A percentile compares a stretch with the other conserved stretches of the same genome.
These are phyloP conservation scores for Chlorella sorokiniana DNA, from an alignment of 139 green algal genomes.

Conservation along the genomic window DNA sequence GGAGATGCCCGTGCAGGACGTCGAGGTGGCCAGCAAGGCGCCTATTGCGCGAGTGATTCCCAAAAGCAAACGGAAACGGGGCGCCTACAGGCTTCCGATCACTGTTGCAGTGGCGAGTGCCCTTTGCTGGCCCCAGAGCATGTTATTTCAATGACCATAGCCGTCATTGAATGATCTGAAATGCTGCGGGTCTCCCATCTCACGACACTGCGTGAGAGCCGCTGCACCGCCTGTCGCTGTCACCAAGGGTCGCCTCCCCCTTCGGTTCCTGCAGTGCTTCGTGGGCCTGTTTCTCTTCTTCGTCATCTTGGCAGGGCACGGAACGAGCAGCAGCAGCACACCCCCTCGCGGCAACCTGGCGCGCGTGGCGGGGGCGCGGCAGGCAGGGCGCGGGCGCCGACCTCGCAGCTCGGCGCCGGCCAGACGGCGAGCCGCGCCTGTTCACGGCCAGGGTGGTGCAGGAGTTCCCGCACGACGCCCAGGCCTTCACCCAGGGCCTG, in stretches of 20 bases:
- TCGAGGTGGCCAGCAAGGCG: not conserved
- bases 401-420: not conserved
- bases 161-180: too few species aligned
- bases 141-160: not conserved
- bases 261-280: constrained; percentile 26
- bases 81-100: not conserved
- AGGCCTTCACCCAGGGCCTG: constrained; percentile 87
- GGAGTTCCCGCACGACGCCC: constrained; percentile 74
- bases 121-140: not conserved
- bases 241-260: not conserved
- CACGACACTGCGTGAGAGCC: not conserved
- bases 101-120: constrained; percentile 10
- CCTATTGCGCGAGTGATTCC: not conserved
- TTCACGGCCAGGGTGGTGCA: constrained; percentile 62
- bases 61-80: not conserved
- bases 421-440: constrained; percentile 23
- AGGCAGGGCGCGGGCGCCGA: not conserved
- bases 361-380: not conserved
- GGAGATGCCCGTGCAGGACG: not conserved
- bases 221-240: not conserved
- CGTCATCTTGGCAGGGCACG: not conserved
- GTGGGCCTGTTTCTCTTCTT: constrained; percentile 41
- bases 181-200: not conserved
- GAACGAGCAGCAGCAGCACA: constrained; percentile 8
- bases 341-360: not conserved